Evolutionary conservation across 2,329 filamentous ascomycete species (phyloP).

Genomic region (Ophiostoma novo-ulmi): DNA sequence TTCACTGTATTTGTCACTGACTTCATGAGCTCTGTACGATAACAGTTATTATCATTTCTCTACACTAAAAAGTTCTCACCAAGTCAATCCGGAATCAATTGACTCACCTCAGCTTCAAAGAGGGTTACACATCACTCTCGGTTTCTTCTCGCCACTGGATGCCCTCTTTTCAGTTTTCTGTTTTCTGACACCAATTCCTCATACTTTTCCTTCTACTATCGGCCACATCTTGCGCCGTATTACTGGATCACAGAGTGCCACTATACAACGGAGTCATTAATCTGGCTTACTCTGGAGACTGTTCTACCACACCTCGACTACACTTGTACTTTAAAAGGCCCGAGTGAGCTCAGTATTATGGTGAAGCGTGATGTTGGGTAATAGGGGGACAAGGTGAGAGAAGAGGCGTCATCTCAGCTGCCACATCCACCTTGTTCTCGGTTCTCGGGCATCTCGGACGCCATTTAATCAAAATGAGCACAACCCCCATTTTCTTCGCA

Average conservation of each 20-base stretch:
- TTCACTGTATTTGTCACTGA: neutral
- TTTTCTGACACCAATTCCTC: too few relatives aligned
- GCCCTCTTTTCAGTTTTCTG: neutral
- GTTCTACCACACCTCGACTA: conserved; percentile 5
- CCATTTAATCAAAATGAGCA: neutral
- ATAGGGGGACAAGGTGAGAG: neutral
- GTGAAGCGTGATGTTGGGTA: neutral
- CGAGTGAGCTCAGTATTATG: neutral
- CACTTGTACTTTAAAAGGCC: neutral
- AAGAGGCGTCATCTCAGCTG: neutral
- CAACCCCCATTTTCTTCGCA: too few relatives aligned
- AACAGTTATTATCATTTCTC: neutral
- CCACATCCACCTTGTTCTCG: neutral
- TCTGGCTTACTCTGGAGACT: neutral
- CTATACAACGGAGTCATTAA: neutral
- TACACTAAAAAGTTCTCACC: neutral
- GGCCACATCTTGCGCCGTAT: conserved; percentile 1
- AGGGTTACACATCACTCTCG: neutral
- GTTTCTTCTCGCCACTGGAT: neutral
- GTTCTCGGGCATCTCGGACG: neutral
- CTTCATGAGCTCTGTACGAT: neutral
- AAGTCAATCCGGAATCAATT: neutral
- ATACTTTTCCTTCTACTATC: neutral
- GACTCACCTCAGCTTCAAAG: neutral
- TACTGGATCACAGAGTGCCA: neutral